A percentile compares a stretch with the other conserved stretches of the same genome.
These are phyloP conservation scores for Penicillium brevicompactum DNA, from an alignment of 2,329 filamentous ascomycete genomes.

Conservation along the genomic window DNA sequence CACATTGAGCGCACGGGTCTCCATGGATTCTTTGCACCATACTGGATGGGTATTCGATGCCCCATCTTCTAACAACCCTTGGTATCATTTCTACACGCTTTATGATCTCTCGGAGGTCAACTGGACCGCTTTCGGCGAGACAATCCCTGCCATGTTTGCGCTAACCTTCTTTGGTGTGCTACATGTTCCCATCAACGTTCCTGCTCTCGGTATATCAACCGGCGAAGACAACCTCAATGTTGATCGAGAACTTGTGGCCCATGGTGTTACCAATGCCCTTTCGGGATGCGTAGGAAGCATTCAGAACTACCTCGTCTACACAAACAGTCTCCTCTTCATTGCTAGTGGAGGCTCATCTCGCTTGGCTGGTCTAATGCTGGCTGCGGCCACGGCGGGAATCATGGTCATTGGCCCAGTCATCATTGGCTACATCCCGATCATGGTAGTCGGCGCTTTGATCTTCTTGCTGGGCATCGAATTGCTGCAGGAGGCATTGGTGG, in stretches of 20 bases:
- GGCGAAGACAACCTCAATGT: constrained; percentile 92
- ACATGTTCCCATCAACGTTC: constrained; percentile 97
- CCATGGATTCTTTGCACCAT: constrained; percentile 67
- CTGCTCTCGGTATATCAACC: constrained; percentile 84
- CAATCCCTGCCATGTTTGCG: constrained; percentile 91
- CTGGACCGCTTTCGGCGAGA: constrained; percentile 80
- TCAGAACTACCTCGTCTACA: constrained; percentile 95
- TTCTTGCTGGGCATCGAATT: constrained; percentile 94
- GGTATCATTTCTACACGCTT: constrained; percentile 97
- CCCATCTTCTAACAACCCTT: constrained; percentile 81
- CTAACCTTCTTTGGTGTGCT: constrained; percentile 96
- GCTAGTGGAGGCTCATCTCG: constrained; percentile 86
- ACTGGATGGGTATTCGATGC: constrained; percentile 90
- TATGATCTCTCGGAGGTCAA: constrained; percentile 83
- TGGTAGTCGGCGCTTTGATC: constrained; percentile 94
- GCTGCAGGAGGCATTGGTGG: constrained; percentile 82
- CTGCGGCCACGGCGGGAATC: constrained; percentile 74
- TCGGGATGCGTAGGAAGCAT: constrained; percentile 83
- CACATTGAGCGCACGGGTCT: constrained; percentile 59
- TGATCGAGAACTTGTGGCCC: constrained; percentile 86
- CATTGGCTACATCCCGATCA: constrained; percentile 92
- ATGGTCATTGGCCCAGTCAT: constrained; percentile 83
- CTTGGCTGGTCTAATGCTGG: constrained; percentile 82
- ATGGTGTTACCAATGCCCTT: constrained; percentile 88
- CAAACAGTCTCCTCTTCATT: constrained; percentile 97